These are phyloP conservation scores for Kandelia obovata DNA, from an alignment of 345 rosid species.

Conservation along the genomic window DNA sequence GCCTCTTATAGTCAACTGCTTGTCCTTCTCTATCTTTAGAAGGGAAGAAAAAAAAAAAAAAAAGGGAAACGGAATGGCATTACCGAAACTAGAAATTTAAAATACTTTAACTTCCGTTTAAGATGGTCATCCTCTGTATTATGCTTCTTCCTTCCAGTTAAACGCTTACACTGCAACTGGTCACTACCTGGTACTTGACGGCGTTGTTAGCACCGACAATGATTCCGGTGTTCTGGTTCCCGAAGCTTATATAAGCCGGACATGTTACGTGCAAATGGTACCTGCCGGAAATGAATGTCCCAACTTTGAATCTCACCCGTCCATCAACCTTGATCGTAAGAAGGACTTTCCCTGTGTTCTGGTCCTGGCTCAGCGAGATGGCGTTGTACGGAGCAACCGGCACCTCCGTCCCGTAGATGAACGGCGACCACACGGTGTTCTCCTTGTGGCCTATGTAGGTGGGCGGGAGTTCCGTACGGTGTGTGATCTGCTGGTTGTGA, in stretches of 20 bases:
- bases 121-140: neutral
- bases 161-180: constrained; percentile 62
- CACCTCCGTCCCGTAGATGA: constrained; percentile 54
- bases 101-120: constrained; percentile 18
- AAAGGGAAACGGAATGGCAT: too few relatives aligned
- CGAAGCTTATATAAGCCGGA: constrained; percentile 54
- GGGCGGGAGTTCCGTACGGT: constrained; percentile 44
- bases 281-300: constrained; percentile 49
- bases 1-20: too few relatives aligned
- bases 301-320: constrained; percentile 79
- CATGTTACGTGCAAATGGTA: constrained; percentile 69
- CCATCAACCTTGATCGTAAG: constrained; percentile 71
- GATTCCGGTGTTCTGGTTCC: constrained; percentile 46
- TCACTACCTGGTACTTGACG: constrained; percentile 57
- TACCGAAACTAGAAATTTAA: too few relatives aligned
- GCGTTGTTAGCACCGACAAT: constrained; percentile 59
- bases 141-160: constrained; percentile 30
- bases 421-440: constrained; percentile 74
- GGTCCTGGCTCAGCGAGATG: constrained; percentile 44
- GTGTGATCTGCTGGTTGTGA: constrained; percentile 73
- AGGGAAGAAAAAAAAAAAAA: too few relatives aligned
- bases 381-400: constrained; percentile 81
- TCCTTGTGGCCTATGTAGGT: constrained; percentile 68
- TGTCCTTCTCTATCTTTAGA: too few relatives aligned
- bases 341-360: constrained; percentile 40